Base-by-base conservation (phyloP, 2,329 filamentous ascomycete genomes). In the Xylariomycetidae sp. region DNA sequence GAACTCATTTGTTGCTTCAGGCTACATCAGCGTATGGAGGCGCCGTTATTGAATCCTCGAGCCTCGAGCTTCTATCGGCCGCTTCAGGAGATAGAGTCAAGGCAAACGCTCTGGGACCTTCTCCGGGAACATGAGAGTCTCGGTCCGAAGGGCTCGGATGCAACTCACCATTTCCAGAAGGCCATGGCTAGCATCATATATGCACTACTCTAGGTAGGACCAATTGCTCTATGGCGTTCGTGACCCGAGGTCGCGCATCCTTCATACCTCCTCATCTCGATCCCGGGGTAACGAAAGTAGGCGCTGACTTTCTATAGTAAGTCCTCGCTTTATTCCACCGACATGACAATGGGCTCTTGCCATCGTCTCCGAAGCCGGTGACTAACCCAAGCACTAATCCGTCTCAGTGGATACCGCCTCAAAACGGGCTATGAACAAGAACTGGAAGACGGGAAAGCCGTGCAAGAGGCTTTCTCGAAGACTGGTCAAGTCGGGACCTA, bases 61-160 rank as follows among this genome's bases (percentile, higher is more conserved):
- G 56, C 47, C 25, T 57, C 31, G 31, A 47, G 46, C 3, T 56
- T 52, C 0, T 70, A 68, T 35, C 53, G 53, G n/a, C 49, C 55
- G 0, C 42, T 70, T 0, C 64, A 69, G 40, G 62, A 68, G 10
- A 53, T 70, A 5, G 68, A 71, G 42, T 62, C 59, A 17, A 61
- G 57, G 34, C 64, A 69, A 30, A 41, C 69, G 1, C 37, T 70
- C 1, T 51, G 49, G n/a, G 63, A 69, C 12, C 43, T 70, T 0
- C 39, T 69, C 15, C 39, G 46, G 2, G 51, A 53, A 2, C 34
- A 52, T 32, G 49, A 52, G 14, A 19, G 32, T 7, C 13, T 27
- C 8, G 53, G 50, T 1, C 37, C 37, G 5, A 43, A 42, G 20
- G 48, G 50, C 1, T 31, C 45, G 4, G 50, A 59, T 27, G 52